These are phyloP conservation scores for Cyberlindnera maritima DNA, from an alignment of 805 yeast genomes.

Conservation along the genomic window DNA sequence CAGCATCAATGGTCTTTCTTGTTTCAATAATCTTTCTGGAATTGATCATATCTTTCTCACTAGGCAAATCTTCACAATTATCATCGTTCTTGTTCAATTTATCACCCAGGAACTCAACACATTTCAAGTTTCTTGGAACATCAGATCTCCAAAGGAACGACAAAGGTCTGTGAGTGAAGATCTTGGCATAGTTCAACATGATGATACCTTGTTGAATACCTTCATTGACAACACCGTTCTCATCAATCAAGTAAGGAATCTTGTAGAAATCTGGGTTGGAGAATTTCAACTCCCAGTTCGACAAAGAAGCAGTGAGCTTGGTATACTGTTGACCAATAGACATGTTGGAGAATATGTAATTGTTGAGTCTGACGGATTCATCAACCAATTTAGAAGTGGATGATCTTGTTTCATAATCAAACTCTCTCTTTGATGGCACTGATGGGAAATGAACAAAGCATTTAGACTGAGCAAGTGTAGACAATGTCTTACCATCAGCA, in stretches of 20 bases:
- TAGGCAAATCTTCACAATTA: slow-evolving; percentile 30
- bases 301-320: slow-evolving; percentile 44
- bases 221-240: slow-evolving; percentile 46
- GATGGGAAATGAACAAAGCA: slow-evolving; percentile 40
- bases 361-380: slow-evolving; percentile 46
- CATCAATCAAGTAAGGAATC: slow-evolving; percentile 41
- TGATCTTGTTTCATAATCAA: slow-evolving; percentile 48
- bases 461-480: slow-evolving; percentile 36
- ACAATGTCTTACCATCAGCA: slow-evolving; percentile 47
- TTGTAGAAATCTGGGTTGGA: slow-evolving; percentile 41
- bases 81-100: slow-evolving; percentile 29
- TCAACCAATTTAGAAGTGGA: slow-evolving; percentile 46
- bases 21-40: slow-evolving; percentile 50
- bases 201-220: slow-evolving; percentile 52
- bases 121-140: slow-evolving; percentile 39
- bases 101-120: slow-evolving; percentile 28
- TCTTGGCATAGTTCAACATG: slow-evolving; percentile 48
- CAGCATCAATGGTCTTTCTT: slow-evolving; percentile 52
- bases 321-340: slow-evolving; percentile 36
- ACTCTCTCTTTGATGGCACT: slow-evolving; percentile 32
- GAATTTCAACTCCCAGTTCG: slow-evolving; percentile 49
- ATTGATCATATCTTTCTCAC: slow-evolving; percentile 34
- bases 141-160: slow-evolving; percentile 51
- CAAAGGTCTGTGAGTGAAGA: slow-evolving; percentile 53
- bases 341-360: slow-evolving; percentile 39